Base-by-base conservation (phyloP, 2,329 filamentous ascomycete genomes). In the Amylocarpus encephaloides region DNA sequence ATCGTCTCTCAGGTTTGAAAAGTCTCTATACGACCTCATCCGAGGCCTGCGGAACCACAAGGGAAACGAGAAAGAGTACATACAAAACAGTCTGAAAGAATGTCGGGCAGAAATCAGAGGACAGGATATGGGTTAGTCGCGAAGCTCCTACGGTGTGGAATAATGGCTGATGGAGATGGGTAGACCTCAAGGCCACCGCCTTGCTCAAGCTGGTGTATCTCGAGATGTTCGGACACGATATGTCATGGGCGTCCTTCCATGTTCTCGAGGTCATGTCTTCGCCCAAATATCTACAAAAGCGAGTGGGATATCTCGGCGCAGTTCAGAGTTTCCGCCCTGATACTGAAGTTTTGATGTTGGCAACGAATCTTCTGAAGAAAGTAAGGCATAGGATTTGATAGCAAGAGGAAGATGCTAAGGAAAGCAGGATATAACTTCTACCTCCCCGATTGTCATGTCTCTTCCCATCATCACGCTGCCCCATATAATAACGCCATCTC, bases 231-330 rank as follows among this genome's bases (percentile, higher is more conserved):
- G 93, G 93, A 12, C 88, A 97, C 67, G 93, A 97, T 70, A 98
- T 98, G 93, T 96, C 92, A 2, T 98, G 93, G 93, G 93, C 93
- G 3, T 91, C 91, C 11, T 98, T 98, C 71, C 88, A 98, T 68
- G 92, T 97, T 46, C 83, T 98, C 43, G 93, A 98, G 72, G 93
- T 98, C 71, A 98, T 98, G 93, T 95, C 91, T 34, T 95, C 89
- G 35, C 77, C 86, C 43, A 97, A 96, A 67, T 95, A 95, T 68
- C 79, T 90, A 59, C 92, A 96, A 70, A 98, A 98, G 71, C 80
- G 92, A 58, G 89, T 96, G 40, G 93, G 92, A 51, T 98, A 98
- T 68, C 76, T 98, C 16, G 92, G 87, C 12, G 93, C 93, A 7
- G 90, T 95, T 29, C 93, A 98, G 75, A 97, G 86, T 73, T 98